Base-by-base conservation (phyloP, 352 stramenopile genomes). In the Phytophthora cryptogea region DNA sequence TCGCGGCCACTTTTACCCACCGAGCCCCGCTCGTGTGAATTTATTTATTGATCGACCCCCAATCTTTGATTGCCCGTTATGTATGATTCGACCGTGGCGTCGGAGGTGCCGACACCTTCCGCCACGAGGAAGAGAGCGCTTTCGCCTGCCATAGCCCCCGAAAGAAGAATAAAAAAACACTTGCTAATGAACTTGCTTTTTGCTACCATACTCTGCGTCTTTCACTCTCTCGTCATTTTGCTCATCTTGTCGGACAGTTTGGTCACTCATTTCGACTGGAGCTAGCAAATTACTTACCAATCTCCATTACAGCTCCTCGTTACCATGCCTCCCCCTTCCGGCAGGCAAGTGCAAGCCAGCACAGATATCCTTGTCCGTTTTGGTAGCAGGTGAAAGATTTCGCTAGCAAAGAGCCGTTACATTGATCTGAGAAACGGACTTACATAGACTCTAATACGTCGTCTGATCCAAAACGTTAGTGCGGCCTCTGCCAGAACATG, bases 401-500 rank as follows among this genome's bases (percentile, higher is more conserved):
- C 59, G 23, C 28, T 47, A 56, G 50, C 55, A 66, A 66, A 42
- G 58, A 27, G 46, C 65, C 65, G 65, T 66, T 69, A 59, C 36
- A 26, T 42, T 42, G 37, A 44, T 20, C 30, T 39, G 23, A 53
- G 40, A 48, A 59, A 66, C 39, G 41, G 40, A 58, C 39, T 44
- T 60, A 23, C 45, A 62, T 51, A 59, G 50, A 41, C 16, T 58
- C 45, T 56, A 61, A 51, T 44, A 44, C 49, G 33, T 51, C 17
- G 44, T 54, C 36, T 52, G 41, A 44, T 58, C 49, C 56, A 58
- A 53, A 36, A 50, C 68, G 39, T 73, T 61, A 69, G 60, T 48
- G 35, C 8, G 50, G 56, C 13, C 40, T 74, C 67, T 95, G 83
- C 86, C 86, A 95, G 54, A 90, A 93, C 83, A 95, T 92, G 23